Base-by-base conservation (phyloP, 495 filamentous ascomycete genomes). In the Aspergillus ellipticus region DNA sequence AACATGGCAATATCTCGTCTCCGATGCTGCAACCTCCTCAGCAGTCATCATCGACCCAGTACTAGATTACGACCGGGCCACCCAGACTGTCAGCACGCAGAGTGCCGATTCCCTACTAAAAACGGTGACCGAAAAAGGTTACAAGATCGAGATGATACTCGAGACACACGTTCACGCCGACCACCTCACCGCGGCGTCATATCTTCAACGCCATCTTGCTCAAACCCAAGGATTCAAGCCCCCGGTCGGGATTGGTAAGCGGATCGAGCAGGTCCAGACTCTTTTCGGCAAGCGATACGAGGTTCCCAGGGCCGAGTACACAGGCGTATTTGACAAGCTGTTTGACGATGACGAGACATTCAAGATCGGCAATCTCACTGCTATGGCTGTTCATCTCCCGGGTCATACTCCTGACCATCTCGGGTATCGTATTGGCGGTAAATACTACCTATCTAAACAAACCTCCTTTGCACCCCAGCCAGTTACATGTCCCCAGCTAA, bases 1-100 rank as follows among this genome's bases (percentile, higher is more conserved):
- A n/a, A 85, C 83, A 42, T 85, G 79, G 79, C 83, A 85, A 56
- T 85, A 84, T 60, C 60, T 86, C n/a, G 73, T 85, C 3, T 78
- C 74, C 4, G 79, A 82, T 59, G 75, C 80, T 0, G 47, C 62
- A 11, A 81, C 81, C 10, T 55, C 52, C 2, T 19, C 59, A 0
- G 79, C 82, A 22, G 73, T 72, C 42, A 79, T 86, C 54, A 84
- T 86, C 53, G 84, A 85, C 61, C 69, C 82, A 1, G 84, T 85
- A 3, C 70, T 86, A 13, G 77, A 86, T 67, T 85, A 75, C 58
- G 74, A 84, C 58, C 76, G 72, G 0, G 61, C 69, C 24, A 77
- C 66, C 13, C 74, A 74, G 39, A 51, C 52, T 13, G 69, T 85
- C 58, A 71, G 64, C 19, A 84, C 82, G 6, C 16, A 41, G 0